A percentile compares a stretch with the other conserved stretches of the same genome.
These are phyloP conservation scores for Rhizomucor miehei DNA, from an alignment of 371 early-diverging fungal species.

Conservation along the genomic window DNA sequence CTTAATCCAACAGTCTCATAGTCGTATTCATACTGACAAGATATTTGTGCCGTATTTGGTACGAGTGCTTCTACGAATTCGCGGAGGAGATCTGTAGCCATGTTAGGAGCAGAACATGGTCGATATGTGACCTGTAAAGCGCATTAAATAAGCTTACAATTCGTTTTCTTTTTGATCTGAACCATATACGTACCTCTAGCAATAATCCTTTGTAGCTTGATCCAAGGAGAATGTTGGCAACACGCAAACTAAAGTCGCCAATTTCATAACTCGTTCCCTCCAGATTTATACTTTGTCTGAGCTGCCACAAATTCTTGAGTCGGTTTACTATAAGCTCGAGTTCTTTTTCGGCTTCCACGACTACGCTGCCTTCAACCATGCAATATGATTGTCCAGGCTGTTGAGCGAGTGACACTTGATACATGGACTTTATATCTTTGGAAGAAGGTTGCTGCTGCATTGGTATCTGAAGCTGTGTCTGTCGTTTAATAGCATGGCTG, in stretches of 20 bases:
- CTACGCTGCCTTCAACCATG: constrained; percentile 54
- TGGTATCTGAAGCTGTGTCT: constrained; percentile 4
- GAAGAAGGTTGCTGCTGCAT: constrained; percentile 14
- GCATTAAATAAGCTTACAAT: neutral
- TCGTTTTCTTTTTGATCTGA: neutral
- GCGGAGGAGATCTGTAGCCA: constrained; percentile 29
- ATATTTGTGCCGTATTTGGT: constrained; percentile 42
- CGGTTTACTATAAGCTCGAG: constrained; percentile 43
- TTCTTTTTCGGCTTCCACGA: constrained; percentile 51
- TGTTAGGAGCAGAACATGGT: constrained; percentile 44
- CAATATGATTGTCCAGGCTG: constrained; percentile 48
- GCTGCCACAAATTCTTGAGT: constrained; percentile 49
- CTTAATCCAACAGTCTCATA: constrained; percentile 47
- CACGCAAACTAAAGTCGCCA: constrained; percentile 50
- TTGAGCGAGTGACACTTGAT: constrained; percentile 47
- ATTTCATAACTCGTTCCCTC: constrained; percentile 54
- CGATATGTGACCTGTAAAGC: constrained; percentile 41
- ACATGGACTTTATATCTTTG: constrained; percentile 38
- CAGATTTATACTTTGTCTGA: constrained; percentile 42
- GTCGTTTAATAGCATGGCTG: constrained; percentile 13
- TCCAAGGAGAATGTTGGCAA: constrained; percentile 48
- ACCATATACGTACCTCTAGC: constrained; percentile 32
- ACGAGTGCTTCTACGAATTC: constrained; percentile 47
- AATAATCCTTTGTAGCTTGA: constrained; percentile 48
- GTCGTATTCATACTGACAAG: constrained; percentile 47